Evolutionary conservation across 352 stramenopile genomes (phyloP), one percentile per base, ranked within the genome.

Genomic region (Globisporangium apiculatum): DNA sequence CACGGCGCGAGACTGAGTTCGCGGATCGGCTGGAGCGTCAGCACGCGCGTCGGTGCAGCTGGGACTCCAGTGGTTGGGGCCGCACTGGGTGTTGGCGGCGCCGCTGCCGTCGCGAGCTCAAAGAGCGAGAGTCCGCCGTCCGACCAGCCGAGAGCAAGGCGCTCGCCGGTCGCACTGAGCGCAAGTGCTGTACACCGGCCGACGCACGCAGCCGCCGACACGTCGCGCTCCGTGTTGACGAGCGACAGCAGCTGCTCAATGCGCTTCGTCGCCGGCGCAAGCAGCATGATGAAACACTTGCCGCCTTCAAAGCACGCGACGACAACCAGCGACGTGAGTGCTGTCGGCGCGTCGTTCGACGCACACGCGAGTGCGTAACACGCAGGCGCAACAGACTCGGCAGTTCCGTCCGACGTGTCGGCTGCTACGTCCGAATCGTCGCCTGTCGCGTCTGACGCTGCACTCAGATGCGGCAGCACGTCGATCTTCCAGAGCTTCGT

Each of bases 401-500:
- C 24, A 31, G 24, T 31, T 31, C 24, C 24, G 24, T 31, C 24
- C 24, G 2, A 31, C 46, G 1, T 66, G 7, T 71, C 63, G 17
- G 11, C 40, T 49, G n/a, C n/a, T 10, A 3, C n/a, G 12, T 51
- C 50, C 4, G 11, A 36, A 8, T 46, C 48, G 12, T 14, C 41
- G 6, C 11, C 43, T 2, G 47, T 24, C 15, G 2, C 42, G 31
- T 12, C 10, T n/a, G 42, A 7, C 6, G 45, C 12, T 10, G 48
- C 43, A 18, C 46, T 42, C 9, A 91, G 53, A 45, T 92, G 82
- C 6, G 74, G 68, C 1, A 83, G 60, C 7, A 92, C 79, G 51
- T 92, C 82, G 62, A 92, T 90, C 62, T 89, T 89, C 82, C 82
- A 92, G 6, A 89, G 68, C 43, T 76, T 75, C 5, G 73, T 73